These are phyloP conservation scores for Leccinum longicurvipes DNA, from an alignment of 768 basidiomycete species.

Conservation along the genomic window DNA sequence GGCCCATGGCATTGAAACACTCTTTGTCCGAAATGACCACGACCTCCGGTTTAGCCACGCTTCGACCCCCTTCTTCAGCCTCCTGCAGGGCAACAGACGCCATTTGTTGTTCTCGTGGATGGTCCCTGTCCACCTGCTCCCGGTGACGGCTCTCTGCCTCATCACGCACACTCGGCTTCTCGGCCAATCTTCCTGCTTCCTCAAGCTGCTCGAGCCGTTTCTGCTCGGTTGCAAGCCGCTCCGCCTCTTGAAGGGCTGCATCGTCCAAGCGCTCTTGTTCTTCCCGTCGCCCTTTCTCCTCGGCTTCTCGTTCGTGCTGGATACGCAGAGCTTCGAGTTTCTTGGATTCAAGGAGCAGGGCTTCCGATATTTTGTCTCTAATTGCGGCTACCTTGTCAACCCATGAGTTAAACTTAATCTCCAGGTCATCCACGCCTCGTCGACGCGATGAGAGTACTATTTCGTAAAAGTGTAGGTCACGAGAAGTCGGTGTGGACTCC, in stretches of 20 bases:
- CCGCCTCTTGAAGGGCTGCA: constrained; percentile 34
- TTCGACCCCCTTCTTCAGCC: background rate
- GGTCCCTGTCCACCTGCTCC: constrained; percentile 12
- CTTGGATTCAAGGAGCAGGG: constrained; percentile 40
- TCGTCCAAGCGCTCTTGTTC: constrained; percentile 30
- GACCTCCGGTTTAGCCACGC: constrained; percentile 1
- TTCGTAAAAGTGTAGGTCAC: constrained; percentile 46
- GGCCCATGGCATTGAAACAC: background rate
- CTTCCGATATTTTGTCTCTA: constrained; percentile 37
- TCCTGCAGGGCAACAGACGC: background rate
- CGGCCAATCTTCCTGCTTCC: constrained; percentile 2
- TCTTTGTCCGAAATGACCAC: background rate
- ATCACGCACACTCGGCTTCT: constrained; percentile 15
- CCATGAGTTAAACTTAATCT: constrained; percentile 48
- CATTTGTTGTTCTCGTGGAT: constrained; percentile 3
- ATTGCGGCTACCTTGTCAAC: constrained; percentile 33
- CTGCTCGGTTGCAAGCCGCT: constrained; percentile 26
- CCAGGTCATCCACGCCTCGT: constrained; percentile 49
- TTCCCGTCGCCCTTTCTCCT: constrained; percentile 18
- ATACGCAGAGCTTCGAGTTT: constrained; percentile 39
- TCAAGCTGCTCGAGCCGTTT: constrained; percentile 29
- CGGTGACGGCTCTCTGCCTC: constrained; percentile 27
- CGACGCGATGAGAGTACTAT: constrained; percentile 47
- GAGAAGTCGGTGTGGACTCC: constrained; percentile 43
- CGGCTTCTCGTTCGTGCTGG: constrained; percentile 26